Evolutionary conservation across 305 asterid genomes (phyloP).

Genomic region (Euphrasia arctica): DNA sequence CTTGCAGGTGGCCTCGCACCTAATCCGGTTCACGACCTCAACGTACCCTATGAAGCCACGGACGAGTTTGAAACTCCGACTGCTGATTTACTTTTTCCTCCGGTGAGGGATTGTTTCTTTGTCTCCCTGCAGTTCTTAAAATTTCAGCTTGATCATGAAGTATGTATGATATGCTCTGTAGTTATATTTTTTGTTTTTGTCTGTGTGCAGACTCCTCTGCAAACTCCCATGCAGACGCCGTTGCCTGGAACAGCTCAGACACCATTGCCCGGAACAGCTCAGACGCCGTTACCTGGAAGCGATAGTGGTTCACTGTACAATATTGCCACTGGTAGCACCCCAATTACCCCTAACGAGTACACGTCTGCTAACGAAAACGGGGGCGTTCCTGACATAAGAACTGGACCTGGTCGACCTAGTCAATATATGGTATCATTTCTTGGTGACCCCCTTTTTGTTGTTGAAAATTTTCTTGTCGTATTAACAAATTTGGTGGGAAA

Average conservation of each 20-base stretch:
- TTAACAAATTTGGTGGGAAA: conserved; percentile 15
- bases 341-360: conserved; percentile 78
- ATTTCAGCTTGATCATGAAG: conserved; percentile 15
- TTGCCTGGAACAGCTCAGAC: conserved; percentile 74
- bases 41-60: conserved; percentile 88
- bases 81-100: conserved; percentile 91
- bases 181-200: conserved; percentile 16
- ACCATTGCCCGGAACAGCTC: conserved; percentile 73
- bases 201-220: conserved; percentile 42
- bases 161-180: conserved; percentile 16
- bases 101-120: conserved; percentile 49
- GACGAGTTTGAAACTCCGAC: conserved; percentile 99
- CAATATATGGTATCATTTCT: conserved; percentile 61
- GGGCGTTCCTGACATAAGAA: conserved; percentile 48
- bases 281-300: conserved; percentile 69
- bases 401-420: conserved; percentile 72
- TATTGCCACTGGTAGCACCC: conserved; percentile 83
- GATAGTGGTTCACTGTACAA: conserved; percentile 65
- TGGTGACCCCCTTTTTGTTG: conserved; percentile 15
- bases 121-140: background rate
- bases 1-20: conserved; percentile 56
- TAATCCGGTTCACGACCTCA: conserved; percentile 85
- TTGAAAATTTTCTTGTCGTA: conserved; percentile 3
- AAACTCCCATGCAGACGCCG: conserved; percentile 48
- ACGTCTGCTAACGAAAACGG: conserved; percentile 51